phyloP scores from a whole-genome alignment of 352 stramenopile genomes.

The Globisporangium echinulatum region DNA sequence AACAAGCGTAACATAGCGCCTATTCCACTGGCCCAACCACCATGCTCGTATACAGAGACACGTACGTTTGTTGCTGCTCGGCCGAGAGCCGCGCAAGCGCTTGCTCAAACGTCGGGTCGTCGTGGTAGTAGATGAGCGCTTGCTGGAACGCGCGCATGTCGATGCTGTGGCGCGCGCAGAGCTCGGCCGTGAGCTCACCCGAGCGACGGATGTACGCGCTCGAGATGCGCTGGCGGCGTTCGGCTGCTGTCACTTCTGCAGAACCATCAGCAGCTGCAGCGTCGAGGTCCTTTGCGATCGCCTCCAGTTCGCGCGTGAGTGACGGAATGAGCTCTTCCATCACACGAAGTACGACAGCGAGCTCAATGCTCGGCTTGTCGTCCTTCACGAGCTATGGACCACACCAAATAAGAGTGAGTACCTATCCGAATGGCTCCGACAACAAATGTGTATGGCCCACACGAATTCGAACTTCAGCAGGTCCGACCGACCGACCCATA shows the following conservation, averaged over 20 bases:
- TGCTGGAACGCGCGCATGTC: conserved; percentile 65
- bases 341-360: conserved; percentile 47
- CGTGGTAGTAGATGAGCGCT: conserved; percentile 76
- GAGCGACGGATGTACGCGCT: conserved; percentile 64
- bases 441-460: neutral
- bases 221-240: conserved; percentile 52
- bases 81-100: conserved; percentile 48
- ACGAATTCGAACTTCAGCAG: neutral
- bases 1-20: neutral
- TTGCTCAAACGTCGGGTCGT: conserved; percentile 60
- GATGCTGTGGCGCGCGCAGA: conserved; percentile 44
- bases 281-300: conserved; percentile 23
- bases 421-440: neutral
- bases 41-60: conserved; percentile 2
- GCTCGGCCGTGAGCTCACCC: conserved; percentile 42
- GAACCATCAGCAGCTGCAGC: neutral
- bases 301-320: conserved; percentile 72
- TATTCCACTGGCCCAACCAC: neutral
- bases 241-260: conserved; percentile 16
- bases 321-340: conserved; percentile 70
- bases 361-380: conserved; percentile 55
- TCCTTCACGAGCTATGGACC: conserved; percentile 35
- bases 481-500: neutral
- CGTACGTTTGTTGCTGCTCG: conserved; percentile 65
- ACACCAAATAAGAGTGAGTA: neutral